phyloP scores from a whole-genome alignment of 345 rosid species.

The Xanthoceras sorbifolium region DNA sequence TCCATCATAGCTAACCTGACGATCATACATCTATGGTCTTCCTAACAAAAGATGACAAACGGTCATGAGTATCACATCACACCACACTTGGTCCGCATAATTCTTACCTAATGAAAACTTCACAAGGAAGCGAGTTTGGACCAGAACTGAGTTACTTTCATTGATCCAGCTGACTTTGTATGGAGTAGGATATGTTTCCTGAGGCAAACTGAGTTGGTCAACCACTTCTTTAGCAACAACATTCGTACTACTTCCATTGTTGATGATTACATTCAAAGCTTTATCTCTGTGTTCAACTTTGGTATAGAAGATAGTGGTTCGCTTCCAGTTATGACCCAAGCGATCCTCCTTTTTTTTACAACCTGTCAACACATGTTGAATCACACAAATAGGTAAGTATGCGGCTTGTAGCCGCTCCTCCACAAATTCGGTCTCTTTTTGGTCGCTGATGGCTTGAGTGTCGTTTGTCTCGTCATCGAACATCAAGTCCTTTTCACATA shows the following conservation, averaged over 20 bases:
- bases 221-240: not conserved
- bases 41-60: not conserved
- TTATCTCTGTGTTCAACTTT: not conserved
- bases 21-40: not conserved
- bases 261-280: not conserved
- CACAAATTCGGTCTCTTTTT: too few relatives aligned
- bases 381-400: too few relatives aligned
- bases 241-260: not conserved
- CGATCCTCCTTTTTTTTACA: too few relatives aligned
- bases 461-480: not conserved
- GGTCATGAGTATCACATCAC: conserved; percentile 1
- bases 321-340: not conserved
- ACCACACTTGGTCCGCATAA: not conserved
- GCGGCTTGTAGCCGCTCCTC: too few relatives aligned
- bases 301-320: too few relatives aligned
- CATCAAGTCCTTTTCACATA: not conserved
- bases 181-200: not conserved
- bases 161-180: not conserved
- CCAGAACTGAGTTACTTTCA: not conserved
- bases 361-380: too few relatives aligned
- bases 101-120: not conserved
- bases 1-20: not conserved
- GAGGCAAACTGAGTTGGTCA: not conserved
- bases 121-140: not conserved
- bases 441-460: too few relatives aligned